These are phyloP conservation scores for Hibiscus syriacus DNA, from an alignment of 345 rosid species.

Conservation along the genomic window DNA sequence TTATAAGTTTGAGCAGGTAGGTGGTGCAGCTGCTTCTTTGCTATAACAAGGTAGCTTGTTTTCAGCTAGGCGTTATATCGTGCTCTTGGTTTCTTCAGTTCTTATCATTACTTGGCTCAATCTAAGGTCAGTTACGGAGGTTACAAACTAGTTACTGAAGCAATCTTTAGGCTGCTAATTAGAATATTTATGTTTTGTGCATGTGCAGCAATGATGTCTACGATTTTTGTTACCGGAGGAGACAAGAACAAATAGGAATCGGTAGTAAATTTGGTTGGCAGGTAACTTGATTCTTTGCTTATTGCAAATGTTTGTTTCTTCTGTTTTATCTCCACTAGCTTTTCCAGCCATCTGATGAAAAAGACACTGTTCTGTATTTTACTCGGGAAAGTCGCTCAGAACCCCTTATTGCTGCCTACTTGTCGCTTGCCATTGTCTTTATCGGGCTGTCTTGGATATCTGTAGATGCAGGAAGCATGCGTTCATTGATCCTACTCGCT, in stretches of 20 bases:
- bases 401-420: slow-evolving; percentile 51
- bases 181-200: slow-evolving; percentile 18
- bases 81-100: slow-evolving; percentile 64
- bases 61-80: slow-evolving; percentile 38
- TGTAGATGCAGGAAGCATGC: slow-evolving; percentile 37
- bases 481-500: slow-evolving; percentile 52
- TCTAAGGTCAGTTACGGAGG: slow-evolving; percentile 46
- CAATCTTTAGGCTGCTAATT: slow-evolving; percentile 7
- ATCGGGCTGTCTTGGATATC: slow-evolving; percentile 60
- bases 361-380: slow-evolving; percentile 9
- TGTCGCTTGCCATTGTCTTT: slow-evolving; percentile 45
- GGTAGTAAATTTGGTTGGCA: slow-evolving; percentile 71
- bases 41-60: slow-evolving; percentile 62
- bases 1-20: slow-evolving; percentile 42
- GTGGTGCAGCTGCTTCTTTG: slow-evolving; percentile 67
- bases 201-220: slow-evolving; percentile 86
- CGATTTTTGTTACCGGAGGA: slow-evolving; percentile 92
- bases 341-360: not conserved
- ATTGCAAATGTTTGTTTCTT: not conserved
- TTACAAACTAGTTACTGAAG: not conserved
- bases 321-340: not conserved
- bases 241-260: slow-evolving; percentile 87
- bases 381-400: slow-evolving; percentile 55
- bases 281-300: slow-evolving; percentile 37
- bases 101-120: slow-evolving; percentile 82